phyloP scores from a whole-genome alignment of 352 stramenopile genomes.

The Phytophthora multivora region DNA sequence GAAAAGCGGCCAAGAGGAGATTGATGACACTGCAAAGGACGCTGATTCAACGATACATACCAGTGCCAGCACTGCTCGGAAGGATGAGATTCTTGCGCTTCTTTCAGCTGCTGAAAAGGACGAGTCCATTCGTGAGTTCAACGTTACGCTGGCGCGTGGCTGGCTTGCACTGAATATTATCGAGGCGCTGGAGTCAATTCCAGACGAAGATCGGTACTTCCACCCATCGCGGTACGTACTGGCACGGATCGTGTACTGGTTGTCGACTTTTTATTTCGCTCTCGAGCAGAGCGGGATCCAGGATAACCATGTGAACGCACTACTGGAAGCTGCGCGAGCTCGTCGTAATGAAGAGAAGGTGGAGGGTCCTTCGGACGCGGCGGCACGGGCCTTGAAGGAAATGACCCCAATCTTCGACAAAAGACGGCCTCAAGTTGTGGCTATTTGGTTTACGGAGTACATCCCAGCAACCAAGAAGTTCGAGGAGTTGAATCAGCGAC shows the following conservation, averaged over 20 bases:
- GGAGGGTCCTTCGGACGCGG: constrained; percentile 32
- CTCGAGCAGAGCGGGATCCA: constrained; percentile 20
- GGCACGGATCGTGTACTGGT: constrained; percentile 58
- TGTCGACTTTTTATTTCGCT: constrained; percentile 38
- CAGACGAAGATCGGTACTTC: constrained; percentile 82
- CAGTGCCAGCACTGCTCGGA: constrained; percentile 31
- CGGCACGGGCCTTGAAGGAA: constrained; percentile 51
- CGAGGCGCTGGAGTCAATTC: constrained; percentile 75
- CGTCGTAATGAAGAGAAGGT: constrained; percentile 23
- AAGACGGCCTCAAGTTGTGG: constrained; percentile 61
- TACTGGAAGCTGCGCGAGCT: constrained; percentile 31
- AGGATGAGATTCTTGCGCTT: constrained; percentile 48
- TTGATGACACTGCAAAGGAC: background rate
- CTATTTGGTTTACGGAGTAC: constrained; percentile 79
- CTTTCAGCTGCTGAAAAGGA: constrained; percentile 29
- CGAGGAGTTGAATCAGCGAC: constrained; percentile 80
- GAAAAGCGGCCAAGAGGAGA: constrained; percentile 13
- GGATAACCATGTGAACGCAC: constrained; percentile 7
- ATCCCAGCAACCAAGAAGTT: constrained; percentile 75
- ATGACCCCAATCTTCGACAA: constrained; percentile 73
- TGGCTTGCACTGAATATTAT: constrained; percentile 72
- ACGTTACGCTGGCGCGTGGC: constrained; percentile 32
- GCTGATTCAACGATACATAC: background rate
- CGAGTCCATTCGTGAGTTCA: constrained; percentile 15
- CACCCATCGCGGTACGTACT: constrained; percentile 71